A percentile compares a stretch with the other conserved stretches of the same genome.
Conservation (phyloP, 1,139 yeast genomes). For the Yarrowia galli region DNA sequence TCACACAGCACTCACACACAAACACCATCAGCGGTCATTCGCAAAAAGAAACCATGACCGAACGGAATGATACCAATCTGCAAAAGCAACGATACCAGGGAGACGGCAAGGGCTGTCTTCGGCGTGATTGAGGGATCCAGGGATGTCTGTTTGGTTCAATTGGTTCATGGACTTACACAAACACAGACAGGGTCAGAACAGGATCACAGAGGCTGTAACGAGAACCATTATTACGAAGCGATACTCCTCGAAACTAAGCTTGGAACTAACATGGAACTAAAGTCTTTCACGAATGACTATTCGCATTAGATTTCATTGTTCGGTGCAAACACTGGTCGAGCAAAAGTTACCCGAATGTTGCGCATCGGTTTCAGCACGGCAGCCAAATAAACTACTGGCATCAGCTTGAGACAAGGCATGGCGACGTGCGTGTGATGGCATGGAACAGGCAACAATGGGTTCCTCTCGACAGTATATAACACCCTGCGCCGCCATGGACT, state of each 20-base stretch:
- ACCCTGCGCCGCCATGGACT: conserved; percentile 21
- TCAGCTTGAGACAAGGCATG: conserved; percentile 18
- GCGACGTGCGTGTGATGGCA: conserved; percentile 15
- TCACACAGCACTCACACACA: background rate
- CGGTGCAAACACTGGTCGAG: background rate
- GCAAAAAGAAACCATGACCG: conserved; percentile 7
- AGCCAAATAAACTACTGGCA: conserved; percentile 9
- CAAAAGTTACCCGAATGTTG: background rate
- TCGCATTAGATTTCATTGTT: background rate
- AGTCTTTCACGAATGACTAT: background rate
- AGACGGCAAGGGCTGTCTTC: background rate
- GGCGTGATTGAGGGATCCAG: background rate
- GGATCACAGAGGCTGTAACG: too few relatives aligned
- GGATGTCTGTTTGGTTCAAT: too few relatives aligned
- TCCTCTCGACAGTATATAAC: conserved; percentile 8
- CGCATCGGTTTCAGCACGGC: conserved; percentile 12
- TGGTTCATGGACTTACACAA: too few relatives aligned
- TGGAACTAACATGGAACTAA: too few relatives aligned
- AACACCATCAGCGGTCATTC: background rate
- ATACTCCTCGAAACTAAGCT: too few relatives aligned
- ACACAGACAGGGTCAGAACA: too few relatives aligned
- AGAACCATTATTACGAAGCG: too few relatives aligned
- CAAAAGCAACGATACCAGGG: background rate
- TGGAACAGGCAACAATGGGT: conserved; percentile 5
- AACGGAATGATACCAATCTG: conserved; percentile 12